A percentile compares a stretch with the other conserved stretches of the same genome.
Conservation (phyloP, 163 green algal species). For the Volvox carteri region DNA sequence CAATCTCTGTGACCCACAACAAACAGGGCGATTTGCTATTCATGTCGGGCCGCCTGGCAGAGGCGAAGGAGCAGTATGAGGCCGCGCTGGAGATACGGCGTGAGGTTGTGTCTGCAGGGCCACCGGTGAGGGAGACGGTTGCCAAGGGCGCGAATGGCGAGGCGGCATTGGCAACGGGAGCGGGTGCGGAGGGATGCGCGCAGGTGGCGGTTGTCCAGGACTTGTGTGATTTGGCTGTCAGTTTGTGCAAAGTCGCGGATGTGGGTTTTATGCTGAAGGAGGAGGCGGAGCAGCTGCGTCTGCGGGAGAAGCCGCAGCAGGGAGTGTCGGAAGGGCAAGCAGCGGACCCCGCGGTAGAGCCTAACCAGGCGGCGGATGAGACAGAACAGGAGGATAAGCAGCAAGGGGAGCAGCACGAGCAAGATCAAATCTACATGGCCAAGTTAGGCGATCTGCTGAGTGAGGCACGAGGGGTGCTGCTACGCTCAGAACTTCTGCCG, state of each 20-base stretch:
- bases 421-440: neutral
- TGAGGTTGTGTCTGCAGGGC: neutral
- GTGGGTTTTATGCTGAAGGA: neutral
- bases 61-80: slow-evolving; percentile 36
- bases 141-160: neutral
- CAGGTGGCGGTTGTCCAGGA: slow-evolving; percentile 26
- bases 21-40: slow-evolving; percentile 43
- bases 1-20: slow-evolving; percentile 48
- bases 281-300: neutral
- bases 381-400: too few species aligned
- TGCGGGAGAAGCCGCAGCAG: neutral
- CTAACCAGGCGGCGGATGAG: neutral
- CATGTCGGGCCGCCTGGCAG: neutral
- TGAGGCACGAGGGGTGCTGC: slow-evolving; percentile 23
- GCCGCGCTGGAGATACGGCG: slow-evolving; percentile 23
- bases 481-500: neutral
- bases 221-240: slow-evolving; percentile 23
- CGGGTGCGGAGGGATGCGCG: neutral
- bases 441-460: neutral
- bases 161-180: neutral
- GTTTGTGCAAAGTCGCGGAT: slow-evolving; percentile 49
- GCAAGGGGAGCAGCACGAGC: neutral
- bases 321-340: neutral
- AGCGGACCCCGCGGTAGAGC: neutral
- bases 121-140: too few species aligned